Evolutionary conservation across 192 early-diverging fungal species (phyloP), one percentile per base, ranked within the genome.

Genomic region (Coemansia sp.): DNA sequence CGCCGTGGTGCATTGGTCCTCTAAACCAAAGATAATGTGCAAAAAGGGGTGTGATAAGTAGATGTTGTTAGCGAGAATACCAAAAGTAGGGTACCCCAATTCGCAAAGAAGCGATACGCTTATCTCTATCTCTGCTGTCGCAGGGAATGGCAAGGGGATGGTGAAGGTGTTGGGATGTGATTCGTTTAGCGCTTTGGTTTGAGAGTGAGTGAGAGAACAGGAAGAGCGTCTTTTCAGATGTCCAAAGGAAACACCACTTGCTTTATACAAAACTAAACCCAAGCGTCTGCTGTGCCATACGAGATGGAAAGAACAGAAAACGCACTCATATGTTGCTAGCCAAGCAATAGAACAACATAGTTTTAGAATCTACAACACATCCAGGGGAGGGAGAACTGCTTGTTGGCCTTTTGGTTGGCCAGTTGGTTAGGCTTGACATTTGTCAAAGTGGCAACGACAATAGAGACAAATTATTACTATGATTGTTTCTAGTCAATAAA

Each of bases 1-100:
- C 63, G 19, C 62, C 48, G 46, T 59, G 46, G 18, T 62, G 72
- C 72, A 74, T 74, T 36, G 55, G 66, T 26, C 56, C 66, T 54
- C 72, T 74, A 68, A 12, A 64, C 7, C 26, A 45, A 62, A 26
- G 26, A 26, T 3, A 43, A 4, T 8, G 10, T 43, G 42, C 8
- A 43, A n/a, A 4, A 49, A 48, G 2, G 18, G 1, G 47, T 18
- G 16, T 0, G 6, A 19, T 22, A 19, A 41, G 8, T n/a, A 6
- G 12, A 41, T 46, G 19, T 18, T 18, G 16, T 42, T 7, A 57
- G 3, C 5, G 19, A 57, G 41, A 26, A 32, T 49, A 37, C 49
- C 26, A 26, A 26, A 26, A 26, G 26, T 26, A 26, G 26, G 26
- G 26, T 3, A 3, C 26, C 3, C 26, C 26, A 26, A 26, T 26